Evolutionary conservation across 2,329 filamentous ascomycete genomes (phyloP).

Genomic region (Colletotrichum camelliae): DNA sequence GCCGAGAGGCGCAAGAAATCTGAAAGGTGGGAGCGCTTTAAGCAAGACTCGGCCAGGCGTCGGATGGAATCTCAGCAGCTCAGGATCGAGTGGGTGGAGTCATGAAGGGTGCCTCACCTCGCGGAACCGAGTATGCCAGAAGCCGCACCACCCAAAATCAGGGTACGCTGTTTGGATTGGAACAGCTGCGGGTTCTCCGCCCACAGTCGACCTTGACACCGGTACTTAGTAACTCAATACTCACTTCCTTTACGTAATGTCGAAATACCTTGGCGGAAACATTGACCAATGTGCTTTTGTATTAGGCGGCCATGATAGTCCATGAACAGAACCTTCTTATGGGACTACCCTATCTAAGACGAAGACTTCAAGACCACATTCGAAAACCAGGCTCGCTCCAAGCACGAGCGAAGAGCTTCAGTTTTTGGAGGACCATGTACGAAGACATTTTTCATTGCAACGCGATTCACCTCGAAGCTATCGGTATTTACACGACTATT

Average conservation of each 20-base stretch:
- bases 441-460: background rate
- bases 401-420: background rate
- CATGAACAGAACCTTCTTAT: too few relatives aligned
- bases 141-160: background rate
- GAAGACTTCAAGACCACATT: too few relatives aligned
- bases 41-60: background rate
- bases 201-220: background rate
- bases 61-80: background rate
- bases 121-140: background rate
- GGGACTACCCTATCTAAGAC: too few relatives aligned
- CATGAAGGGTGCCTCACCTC: background rate
- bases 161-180: background rate
- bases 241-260: background rate
- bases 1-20: background rate
- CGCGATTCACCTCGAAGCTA: background rate
- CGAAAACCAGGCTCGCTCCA: background rate
- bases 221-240: background rate
- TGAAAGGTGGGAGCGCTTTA: background rate
- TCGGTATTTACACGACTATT: background rate
- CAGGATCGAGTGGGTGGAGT: background rate
- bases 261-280: background rate
- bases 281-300: too few relatives aligned
- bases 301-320: too few relatives aligned
- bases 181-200: background rate
- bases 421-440: background rate